Percentiles rank a stretch among this genome's conserved stretches.
phyloP scores from a whole-genome alignment of 2,329 filamentous ascomycete genomes.

The Xylaria arbuscula region DNA sequence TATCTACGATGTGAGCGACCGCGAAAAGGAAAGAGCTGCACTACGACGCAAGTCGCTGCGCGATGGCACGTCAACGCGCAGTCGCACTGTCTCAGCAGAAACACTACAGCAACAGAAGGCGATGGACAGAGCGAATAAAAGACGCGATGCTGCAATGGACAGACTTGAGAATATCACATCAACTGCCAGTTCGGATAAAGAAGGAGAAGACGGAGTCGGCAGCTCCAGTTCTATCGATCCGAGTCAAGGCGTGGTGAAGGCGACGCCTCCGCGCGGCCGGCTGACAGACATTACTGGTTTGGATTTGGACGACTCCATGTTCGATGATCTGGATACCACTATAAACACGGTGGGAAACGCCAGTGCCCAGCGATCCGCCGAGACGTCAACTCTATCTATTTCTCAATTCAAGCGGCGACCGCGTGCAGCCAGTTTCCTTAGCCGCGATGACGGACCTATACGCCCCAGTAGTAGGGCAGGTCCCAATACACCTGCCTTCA shows the following conservation, averaged over 20 bases:
- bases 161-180: constrained; percentile 50
- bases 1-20: constrained; percentile 50
- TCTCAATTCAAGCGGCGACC: constrained; percentile 50
- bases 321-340: constrained; percentile 51
- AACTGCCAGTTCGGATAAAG: constrained; percentile 36
- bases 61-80: constrained; percentile 35
- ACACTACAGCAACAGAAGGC: constrained; percentile 41
- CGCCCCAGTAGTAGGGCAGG: constrained; percentile 51
- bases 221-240: constrained; percentile 41
- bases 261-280: constrained; percentile 45
- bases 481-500: constrained; percentile 48
- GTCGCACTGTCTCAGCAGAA: constrained; percentile 27
- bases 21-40: constrained; percentile 46
- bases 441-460: constrained; percentile 49
- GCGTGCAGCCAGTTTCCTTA: constrained; percentile 51
- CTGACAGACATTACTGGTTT: constrained; percentile 48
- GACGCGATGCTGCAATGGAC: constrained; percentile 49
- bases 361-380: constrained; percentile 48
- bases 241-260: constrained; percentile 41
- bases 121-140: constrained; percentile 43
- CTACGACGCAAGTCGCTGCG: constrained; percentile 44
- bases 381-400: constrained; percentile 49
- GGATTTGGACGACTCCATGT: constrained; percentile 51
- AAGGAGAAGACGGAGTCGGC: constrained; percentile 32
- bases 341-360: constrained; percentile 45